Conservation (phyloP, 177 flowering plant species). For the Telopea speciosissima region DNA sequence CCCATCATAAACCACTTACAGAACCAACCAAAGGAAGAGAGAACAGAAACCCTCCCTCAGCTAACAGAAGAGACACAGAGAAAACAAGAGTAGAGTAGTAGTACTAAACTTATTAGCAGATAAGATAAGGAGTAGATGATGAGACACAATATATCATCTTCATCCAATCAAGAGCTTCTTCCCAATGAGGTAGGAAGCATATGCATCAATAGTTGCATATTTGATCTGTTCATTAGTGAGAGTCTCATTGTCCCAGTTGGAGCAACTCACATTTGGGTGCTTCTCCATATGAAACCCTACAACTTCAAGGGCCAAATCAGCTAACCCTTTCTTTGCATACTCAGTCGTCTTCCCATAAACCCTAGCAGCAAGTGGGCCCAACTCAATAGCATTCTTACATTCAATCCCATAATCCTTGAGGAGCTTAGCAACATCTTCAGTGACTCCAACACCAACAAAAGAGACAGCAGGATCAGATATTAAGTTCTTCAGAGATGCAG, state of each 20-base stretch:
- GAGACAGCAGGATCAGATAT: neutral
- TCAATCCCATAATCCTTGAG: neutral
- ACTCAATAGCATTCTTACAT: neutral
- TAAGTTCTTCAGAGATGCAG: neutral
- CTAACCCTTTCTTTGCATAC: neutral
- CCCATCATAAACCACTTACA: no score
- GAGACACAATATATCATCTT: no score
- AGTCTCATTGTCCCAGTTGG: neutral
- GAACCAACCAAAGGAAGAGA: no score
- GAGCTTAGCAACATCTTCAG: neutral
- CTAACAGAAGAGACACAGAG: no score
- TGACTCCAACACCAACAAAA: conserved; percentile 7
- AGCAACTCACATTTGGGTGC: neutral
- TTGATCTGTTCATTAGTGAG: neutral
- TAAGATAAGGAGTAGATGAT: no score
- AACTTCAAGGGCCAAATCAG: neutral
- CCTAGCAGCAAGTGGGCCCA: conserved; percentile 1
- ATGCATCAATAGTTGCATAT: no score
- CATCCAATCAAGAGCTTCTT: no score
- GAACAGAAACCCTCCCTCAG: no score
- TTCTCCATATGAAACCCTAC: neutral
- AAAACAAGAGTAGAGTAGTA: no score
- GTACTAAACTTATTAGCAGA: no score
- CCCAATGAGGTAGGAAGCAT: no score
- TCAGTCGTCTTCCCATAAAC: neutral